Evolutionary conservation across 2,329 filamentous ascomycete species (phyloP), one percentile per base, ranked within the genome.

Genomic region (Xylariaceae sp.): DNA sequence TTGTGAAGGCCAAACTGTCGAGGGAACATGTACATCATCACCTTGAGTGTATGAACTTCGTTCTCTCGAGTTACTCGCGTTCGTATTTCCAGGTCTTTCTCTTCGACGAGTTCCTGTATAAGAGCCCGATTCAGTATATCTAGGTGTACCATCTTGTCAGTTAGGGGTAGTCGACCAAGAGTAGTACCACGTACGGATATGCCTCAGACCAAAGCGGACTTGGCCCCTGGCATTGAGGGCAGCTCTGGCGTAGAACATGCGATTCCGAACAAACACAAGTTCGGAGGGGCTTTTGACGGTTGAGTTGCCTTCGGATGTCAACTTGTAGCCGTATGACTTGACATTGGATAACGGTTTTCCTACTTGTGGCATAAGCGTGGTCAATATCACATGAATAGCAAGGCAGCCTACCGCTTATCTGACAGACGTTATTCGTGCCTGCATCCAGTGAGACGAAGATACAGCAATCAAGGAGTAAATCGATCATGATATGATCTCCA

Each of bases 21-120:
- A 37, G 94, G 94, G 67, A 99, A 99, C 1, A 99, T 86, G 73
- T 97, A 93, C 78, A 93, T 94, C 82, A 96, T 84, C 17, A 96
- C 75, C 66, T 88, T 89, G 9, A 85, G 70, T 0, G 86, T 89
- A 63, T 88, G 82, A 10, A 74, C 69, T 1, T 77, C 68, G 66
- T 82, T 76, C 44, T 75, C 67, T 42, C 52, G 53, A 13, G 53
- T 49, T 10, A 64, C 42, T 3, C n/a, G 55, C 9, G 50, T 55
- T 50, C 44, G 58, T 9, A 37, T 44, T 3, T 61, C 59, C 3
- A 54, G 44, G 2, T 51, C 47, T 47, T 57, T 53, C 4, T 44
- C 58, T 23, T 65, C 53, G 1, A 64, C 57, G 3, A 60, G 54
- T 3, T 59, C 56, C 34, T 56, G 62, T 49, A 81, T 68, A 42